Conservation (phyloP, 306 rosid species). For the Ceratonia siliqua region DNA sequence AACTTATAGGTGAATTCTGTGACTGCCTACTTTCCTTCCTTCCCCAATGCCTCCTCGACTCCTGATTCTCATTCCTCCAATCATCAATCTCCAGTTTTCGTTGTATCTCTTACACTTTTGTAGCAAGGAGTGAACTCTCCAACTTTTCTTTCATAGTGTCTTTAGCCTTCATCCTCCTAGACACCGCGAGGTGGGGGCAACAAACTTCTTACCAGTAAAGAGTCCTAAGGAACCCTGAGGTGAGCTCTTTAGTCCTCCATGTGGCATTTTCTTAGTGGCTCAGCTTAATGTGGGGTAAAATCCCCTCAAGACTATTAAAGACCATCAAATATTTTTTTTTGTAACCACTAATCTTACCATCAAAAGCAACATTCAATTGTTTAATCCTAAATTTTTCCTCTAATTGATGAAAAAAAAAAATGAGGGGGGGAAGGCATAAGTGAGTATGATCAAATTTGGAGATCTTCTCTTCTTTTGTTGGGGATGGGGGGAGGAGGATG, state of each 20-base stretch:
- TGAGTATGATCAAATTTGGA: neutral
- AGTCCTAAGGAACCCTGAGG: neutral
- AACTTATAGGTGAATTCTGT: too few species aligned
- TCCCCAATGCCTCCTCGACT: neutral
- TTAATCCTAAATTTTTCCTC: neutral
- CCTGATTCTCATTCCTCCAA: neutral
- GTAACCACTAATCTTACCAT: neutral
- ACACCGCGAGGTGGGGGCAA: neutral
- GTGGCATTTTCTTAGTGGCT: neutral
- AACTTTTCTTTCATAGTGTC: neutral
- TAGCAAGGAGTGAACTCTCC: neutral
- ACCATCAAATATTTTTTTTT: neutral
- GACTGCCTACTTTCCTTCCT: too few species aligned
- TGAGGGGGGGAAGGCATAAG: neutral
- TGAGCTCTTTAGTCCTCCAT: neutral
- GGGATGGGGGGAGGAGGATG: neutral
- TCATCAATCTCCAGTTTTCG: neutral
- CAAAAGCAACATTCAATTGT: neutral
- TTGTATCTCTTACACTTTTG: neutral
- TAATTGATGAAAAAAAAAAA: neutral
- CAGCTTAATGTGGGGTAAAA: neutral
- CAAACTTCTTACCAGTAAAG: neutral
- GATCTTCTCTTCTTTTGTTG: neutral
- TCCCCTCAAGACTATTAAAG: neutral
- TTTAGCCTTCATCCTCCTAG: neutral